Evolutionary conservation across 2,329 filamentous ascomycete species (phyloP).

Genomic region (Fusarium euwallaceae): DNA sequence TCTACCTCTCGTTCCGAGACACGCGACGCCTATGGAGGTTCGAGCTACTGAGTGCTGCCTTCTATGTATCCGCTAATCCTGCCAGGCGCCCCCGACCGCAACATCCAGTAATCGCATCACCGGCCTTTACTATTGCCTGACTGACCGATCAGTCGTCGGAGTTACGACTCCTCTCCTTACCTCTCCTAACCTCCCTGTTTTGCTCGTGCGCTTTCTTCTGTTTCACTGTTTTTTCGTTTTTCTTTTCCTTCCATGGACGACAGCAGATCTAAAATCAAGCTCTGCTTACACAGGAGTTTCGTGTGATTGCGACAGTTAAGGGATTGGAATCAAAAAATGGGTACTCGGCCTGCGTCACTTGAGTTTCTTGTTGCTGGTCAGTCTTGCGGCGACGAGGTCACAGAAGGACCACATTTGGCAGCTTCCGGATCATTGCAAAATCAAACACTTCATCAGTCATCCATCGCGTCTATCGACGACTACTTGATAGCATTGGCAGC

Average conservation of each 20-base stretch:
- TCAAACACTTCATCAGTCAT: conserved; percentile 57
- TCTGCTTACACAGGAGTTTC: conserved; percentile 54
- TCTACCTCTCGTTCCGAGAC: conserved; percentile 58
- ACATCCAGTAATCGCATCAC: conserved; percentile 40
- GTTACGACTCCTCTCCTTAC: conserved; percentile 45
- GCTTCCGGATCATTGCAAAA: conserved; percentile 56
- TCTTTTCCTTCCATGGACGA: conserved; percentile 48
- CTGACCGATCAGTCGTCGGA: conserved; percentile 35
- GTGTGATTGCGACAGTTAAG: conserved; percentile 55
- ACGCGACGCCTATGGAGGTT: conserved; percentile 61
- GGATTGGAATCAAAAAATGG: conserved; percentile 52
- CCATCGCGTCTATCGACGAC: conserved; percentile 54
- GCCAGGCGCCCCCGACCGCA: conserved; percentile 49
- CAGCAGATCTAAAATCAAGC: conserved; percentile 47
- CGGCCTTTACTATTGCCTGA: conserved; percentile 25
- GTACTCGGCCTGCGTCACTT: conserved; percentile 52
- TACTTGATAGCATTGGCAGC: conserved; percentile 55
- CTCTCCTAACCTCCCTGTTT: conserved; percentile 45
- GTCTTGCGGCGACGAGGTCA: conserved; percentile 54
- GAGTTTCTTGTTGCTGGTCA: conserved; percentile 54
- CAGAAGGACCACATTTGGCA: conserved; percentile 55
- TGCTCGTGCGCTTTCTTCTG: conserved; percentile 46
- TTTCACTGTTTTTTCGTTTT: conserved; percentile 44
- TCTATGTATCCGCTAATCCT: conserved; percentile 47
- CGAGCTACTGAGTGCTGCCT: conserved; percentile 41